Evolutionary conservation across 2,329 filamentous ascomycete species (phyloP).

Genomic region (Fusarium bulbicola): DNA sequence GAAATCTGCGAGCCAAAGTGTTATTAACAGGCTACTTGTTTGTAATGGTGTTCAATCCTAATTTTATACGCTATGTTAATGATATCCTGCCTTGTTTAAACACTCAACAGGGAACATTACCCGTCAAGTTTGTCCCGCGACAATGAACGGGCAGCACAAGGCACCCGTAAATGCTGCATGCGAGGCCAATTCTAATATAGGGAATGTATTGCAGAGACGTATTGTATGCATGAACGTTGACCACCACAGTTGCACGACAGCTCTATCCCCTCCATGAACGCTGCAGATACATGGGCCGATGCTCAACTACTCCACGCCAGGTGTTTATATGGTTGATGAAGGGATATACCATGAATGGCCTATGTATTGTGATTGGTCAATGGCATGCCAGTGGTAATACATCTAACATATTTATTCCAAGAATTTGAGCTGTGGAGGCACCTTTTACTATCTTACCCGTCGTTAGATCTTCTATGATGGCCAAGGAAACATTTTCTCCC

Average conservation of each 20-base stretch:
- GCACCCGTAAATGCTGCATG: neutral
- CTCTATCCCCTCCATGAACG: neutral
- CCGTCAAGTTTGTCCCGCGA: too few species aligned
- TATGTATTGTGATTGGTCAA: neutral
- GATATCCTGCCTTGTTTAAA: neutral
- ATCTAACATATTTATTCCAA: neutral
- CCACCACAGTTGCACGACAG: neutral
- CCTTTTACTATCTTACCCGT: neutral
- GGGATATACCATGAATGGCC: neutral
- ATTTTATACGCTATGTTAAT: neutral
- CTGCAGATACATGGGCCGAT: neutral
- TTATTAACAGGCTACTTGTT: neutral
- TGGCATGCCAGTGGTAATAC: neutral
- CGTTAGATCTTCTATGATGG: neutral
- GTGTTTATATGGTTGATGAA: neutral
- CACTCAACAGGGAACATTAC: neutral
- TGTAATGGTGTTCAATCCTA: neutral
- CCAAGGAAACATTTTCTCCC: neutral
- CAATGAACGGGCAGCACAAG: neutral
- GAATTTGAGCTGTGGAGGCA: neutral
- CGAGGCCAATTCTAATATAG: neutral
- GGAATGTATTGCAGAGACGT: neutral
- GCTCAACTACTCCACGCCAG: neutral
- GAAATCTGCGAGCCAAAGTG: neutral
- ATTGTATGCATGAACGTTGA: neutral